Base-by-base conservation (phyloP, 2,329 filamentous ascomycete genomes). In the Iodosphaeria phyllophila region DNA sequence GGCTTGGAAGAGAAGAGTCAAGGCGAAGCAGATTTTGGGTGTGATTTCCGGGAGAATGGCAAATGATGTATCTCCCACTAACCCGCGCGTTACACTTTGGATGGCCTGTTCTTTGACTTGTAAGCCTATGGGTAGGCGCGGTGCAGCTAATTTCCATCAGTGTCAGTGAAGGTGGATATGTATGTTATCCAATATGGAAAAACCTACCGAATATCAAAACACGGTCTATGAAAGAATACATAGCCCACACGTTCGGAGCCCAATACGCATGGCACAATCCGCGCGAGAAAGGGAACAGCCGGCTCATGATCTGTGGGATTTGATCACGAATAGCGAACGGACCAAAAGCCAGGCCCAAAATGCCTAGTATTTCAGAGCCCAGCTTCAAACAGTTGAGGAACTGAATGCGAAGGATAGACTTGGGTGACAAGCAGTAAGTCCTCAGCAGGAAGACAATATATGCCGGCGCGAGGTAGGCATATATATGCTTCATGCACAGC, bases 241-340 rank as follows among this genome's bases (percentile, higher is more conserved):
- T 65, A 0, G 89, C 86, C 89, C 89, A 98, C 2, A 92, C 57
- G 37, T 98, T 98, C 0, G 89, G 84, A 8, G 89, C 89, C 89
- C 89, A 98, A 48, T 98, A 98, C 1, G 89, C 89, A 54, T 98
- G 89, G 45, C 86, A 95, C 4, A 98, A 57, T 1, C 89, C 89
- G 30, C 89, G 64, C 1, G 83, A 83, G 47, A 98, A 98, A 1
- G 89, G 89, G 40, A 98, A 98, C 6, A 98, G 56, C 18, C 89
- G 66, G 42, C 71, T 74, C 30, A 89, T 51, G 13, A 98, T 58
- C 52, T 95, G 89, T 8, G 74, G 66, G 10, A 92, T 66, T 50
- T 95, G 89, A 6, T 67, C 70, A 67, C 74, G 75, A 30, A 72
- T 59, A 4, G 64, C 72, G 49, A 95, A 98, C 0, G 89, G 89